Evolutionary conservation across 2,329 filamentous ascomycete genomes (phyloP).

Genomic region (Fusarium tupiense): DNA sequence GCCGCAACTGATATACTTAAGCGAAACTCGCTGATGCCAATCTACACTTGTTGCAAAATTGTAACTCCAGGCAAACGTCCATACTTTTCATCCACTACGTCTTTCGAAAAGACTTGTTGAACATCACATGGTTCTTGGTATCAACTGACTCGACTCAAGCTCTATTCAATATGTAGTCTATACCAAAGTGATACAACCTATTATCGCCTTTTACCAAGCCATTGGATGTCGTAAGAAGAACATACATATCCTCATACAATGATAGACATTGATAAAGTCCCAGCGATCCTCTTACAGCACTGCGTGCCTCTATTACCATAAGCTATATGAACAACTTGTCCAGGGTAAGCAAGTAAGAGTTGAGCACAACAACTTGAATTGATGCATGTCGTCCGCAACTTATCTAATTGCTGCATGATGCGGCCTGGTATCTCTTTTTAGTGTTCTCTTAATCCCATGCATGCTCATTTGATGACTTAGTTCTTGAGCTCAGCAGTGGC

Average conservation of each 20-base stretch:
- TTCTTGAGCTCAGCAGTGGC: conserved; percentile 24
- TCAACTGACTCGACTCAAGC: conserved; percentile 21
- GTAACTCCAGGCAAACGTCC: no score
- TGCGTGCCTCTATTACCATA: neutral
- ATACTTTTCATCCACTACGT: neutral
- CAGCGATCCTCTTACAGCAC: conserved; percentile 6
- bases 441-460: conserved; percentile 6
- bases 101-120: neutral
- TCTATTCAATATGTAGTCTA: conserved; percentile 21
- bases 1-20: neutral
- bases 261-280: conserved; percentile 14
- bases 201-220: neutral
- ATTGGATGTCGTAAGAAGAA: conserved; percentile 7
- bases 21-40: neutral
- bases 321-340: no score
- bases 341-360: no score
- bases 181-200: conserved; percentile 20
- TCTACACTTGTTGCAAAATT: neutral
- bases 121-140: neutral
- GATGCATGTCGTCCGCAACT: conserved; percentile 9
- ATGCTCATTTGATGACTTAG: neutral
- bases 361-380: no score
- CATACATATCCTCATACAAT: conserved; percentile 1
- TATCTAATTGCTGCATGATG: conserved; percentile 16
- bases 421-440: conserved; percentile 33